Base-by-base conservation (phyloP, 2,329 filamentous ascomycete species). In the Clarireedia paspali region DNA sequence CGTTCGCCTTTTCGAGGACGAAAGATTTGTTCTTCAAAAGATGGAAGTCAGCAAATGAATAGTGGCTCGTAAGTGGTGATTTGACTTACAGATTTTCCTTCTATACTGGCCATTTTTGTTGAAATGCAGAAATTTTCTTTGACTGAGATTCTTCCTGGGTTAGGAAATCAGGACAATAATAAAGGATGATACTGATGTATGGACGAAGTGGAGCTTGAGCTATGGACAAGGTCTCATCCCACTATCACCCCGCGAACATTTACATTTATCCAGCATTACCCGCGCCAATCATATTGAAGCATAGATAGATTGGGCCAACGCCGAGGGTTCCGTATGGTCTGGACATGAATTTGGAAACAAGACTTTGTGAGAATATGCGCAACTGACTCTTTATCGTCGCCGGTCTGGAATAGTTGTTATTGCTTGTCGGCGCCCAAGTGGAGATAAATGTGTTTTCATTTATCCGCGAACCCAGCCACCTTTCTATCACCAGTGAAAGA, bases 1-100 rank as follows among this genome's bases (percentile, higher is more conserved):
- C 61, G 59, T 65, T 63, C 26, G 66, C 59, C 48, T 68, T 67
- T 60, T 68, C 66, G 54, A 73, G 66, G 48, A 73, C 59, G 64
- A 72, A 73, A 39, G 70, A 71, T 57, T 68, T 68, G 60, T 73
- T 72, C 70, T 73, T 12, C 5, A 10, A 20, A 9, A 36, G 42
- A 46, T 49, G 49, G 47, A 24, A 57, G 53, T 42, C 52, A 53
- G 17, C 26, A 50, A 14, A n/a, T n/a, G 15, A 12, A 20, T 20
- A 26, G 14, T 10, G 15, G 27, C 15, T 30, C 23, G 23, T 27
- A 46, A 3, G 14, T 46, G 24, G 10, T 17, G 6, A 4, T 34
- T 46, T 47, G 12, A 36, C 53, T 49, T 56, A 59, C 62, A 44
- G 57, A 60, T 56, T 61, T 55, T 57, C 55, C 53, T 56, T 50